Evolutionary conservation across 331 rosid species (phyloP).

Genomic region (Acacia concinna): DNA sequence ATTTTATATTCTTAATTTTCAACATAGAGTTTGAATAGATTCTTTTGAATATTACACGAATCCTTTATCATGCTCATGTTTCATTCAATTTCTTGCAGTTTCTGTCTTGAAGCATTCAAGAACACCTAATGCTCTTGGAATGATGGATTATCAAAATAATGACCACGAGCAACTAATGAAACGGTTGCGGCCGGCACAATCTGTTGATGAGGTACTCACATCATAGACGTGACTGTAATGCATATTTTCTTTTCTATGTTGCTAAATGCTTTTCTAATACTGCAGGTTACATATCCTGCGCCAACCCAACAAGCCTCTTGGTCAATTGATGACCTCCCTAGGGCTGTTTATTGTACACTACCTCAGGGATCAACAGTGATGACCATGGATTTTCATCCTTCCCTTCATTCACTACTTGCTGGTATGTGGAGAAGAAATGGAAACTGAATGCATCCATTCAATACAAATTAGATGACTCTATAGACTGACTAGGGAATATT

Average conservation of each 20-base stretch:
- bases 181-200: constrained; percentile 52
- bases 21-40: neutral
- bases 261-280: constrained; percentile 17
- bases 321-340: constrained; percentile 53
- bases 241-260: constrained; percentile 26
- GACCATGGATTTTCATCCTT: constrained; percentile 65
- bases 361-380: constrained; percentile 41
- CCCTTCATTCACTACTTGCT: constrained; percentile 46
- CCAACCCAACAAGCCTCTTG: constrained; percentile 39
- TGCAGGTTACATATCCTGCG: constrained; percentile 42
- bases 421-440: constrained; percentile 40
- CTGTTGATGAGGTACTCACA: constrained; percentile 54
- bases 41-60: neutral
- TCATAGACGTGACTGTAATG: neutral
- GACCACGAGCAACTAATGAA: constrained; percentile 52
- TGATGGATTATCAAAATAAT: constrained; percentile 45
- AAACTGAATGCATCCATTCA: neutral
- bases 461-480: neutral
- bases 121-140: constrained; percentile 49
- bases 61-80: constrained; percentile 21
- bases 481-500: constrained; percentile 17
- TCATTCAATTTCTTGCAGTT: constrained; percentile 36
- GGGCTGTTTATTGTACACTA: constrained; percentile 40
- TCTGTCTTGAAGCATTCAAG: constrained; percentile 56
- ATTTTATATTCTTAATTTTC: neutral